Evolutionary conservation across 768 basidiomycete genomes (phyloP).

Genomic region (Xerocomellus dryophilus): DNA sequence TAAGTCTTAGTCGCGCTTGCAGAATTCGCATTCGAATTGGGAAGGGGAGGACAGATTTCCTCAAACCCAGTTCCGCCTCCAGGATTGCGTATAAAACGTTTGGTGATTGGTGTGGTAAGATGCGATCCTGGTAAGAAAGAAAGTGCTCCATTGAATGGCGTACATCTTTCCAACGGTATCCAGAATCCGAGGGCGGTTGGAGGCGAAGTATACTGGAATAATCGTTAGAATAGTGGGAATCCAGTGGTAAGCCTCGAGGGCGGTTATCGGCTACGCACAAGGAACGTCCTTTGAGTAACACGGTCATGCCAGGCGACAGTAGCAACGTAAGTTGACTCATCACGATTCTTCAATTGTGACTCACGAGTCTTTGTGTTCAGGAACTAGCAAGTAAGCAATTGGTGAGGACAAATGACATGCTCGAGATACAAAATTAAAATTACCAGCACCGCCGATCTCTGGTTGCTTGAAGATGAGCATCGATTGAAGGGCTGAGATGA

Average conservation of each 20-base stretch:
- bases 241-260: neutral
- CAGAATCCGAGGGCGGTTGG: slow-evolving; percentile 93
- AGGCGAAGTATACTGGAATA: slow-evolving; percentile 80
- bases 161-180: slow-evolving; percentile 92
- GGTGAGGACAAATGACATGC: neutral
- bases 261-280: slow-evolving; percentile 42
- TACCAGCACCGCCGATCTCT: slow-evolving; percentile 89
- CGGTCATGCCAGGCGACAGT: neutral
- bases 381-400: slow-evolving; percentile 47
- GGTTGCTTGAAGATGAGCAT: slow-evolving; percentile 98
- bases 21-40: slow-evolving; percentile 3
- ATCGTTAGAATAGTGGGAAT: slow-evolving; percentile 1
- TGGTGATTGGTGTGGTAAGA: slow-evolving; percentile 63
- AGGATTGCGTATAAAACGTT: slow-evolving; percentile 80
- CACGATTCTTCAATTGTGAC: slow-evolving; percentile 27
- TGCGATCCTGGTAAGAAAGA: slow-evolving; percentile 93
- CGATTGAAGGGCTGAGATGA: slow-evolving; percentile 68
- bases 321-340: neutral
- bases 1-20: slow-evolving; percentile 42
- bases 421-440: slow-evolving; percentile 9
- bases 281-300: slow-evolving; percentile 54
- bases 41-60: slow-evolving; percentile 40
- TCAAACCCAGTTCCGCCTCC: slow-evolving; percentile 85
- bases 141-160: slow-evolving; percentile 75
- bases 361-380: slow-evolving; percentile 91